phyloP scores from a whole-genome alignment of 305 asterid genomes.

The Fraxinus angustifolia region DNA sequence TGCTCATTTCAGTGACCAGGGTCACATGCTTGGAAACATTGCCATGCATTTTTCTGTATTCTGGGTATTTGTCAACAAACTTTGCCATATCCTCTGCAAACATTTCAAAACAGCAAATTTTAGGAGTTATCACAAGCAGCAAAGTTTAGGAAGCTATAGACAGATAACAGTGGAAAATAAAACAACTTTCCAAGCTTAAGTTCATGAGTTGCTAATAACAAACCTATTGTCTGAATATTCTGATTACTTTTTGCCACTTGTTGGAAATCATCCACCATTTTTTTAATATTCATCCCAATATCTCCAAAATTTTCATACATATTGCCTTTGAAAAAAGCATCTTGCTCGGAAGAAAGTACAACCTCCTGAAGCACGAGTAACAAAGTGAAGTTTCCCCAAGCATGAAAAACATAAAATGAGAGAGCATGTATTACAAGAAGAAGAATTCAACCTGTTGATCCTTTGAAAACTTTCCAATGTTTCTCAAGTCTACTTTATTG shows the following conservation, averaged over 20 bases:
- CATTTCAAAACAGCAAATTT: slow-evolving; percentile 22
- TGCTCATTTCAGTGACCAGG: slow-evolving; percentile 95
- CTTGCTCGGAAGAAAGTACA: slow-evolving; percentile 94
- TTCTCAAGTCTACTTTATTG: slow-evolving; percentile 81
- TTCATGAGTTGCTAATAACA: slow-evolving; percentile 26
- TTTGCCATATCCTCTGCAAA: slow-evolving; percentile 98
- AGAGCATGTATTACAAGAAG: slow-evolving; percentile 11
- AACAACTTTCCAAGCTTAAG: slow-evolving; percentile 15
- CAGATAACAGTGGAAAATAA: slow-evolving; percentile 6
- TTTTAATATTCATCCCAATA: slow-evolving; percentile 93
- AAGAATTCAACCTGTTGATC: slow-evolving; percentile 74
- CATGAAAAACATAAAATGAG: slow-evolving; percentile 17
- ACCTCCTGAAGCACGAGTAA: slow-evolving; percentile 63
- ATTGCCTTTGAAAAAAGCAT: slow-evolving; percentile 85
- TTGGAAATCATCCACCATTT: slow-evolving; percentile 94
- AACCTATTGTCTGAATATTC: slow-evolving; percentile 96
- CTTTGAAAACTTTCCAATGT: slow-evolving; percentile 58
- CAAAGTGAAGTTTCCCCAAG: slow-evolving; percentile 24
- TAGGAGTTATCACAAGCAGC: slow-evolving; percentile 11
- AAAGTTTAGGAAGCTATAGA: slow-evolving; percentile 20
- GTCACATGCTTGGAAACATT: slow-evolving; percentile 99
- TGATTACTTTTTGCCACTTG: slow-evolving; percentile 93
- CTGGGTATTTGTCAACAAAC: slow-evolving; percentile 97
- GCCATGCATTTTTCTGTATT: slow-evolving; percentile 90
- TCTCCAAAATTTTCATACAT: slow-evolving; percentile 96